Percentiles rank a stretch among this genome's conserved stretches.
Conservation (phyloP, 306 rosid genomes). For the Delonix regia region DNA sequence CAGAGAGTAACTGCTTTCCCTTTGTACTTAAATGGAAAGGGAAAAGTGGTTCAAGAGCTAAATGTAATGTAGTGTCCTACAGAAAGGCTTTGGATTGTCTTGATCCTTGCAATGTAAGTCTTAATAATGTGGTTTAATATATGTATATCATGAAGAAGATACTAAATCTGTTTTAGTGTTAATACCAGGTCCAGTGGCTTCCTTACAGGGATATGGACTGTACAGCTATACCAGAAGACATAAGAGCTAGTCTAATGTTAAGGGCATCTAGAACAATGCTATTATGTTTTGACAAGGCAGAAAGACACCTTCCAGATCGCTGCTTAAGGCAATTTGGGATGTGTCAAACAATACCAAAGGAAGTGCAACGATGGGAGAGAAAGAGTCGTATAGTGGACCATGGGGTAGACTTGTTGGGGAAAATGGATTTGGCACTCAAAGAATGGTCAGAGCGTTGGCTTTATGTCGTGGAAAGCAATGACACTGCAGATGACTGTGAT, state of each 20-base stretch:
- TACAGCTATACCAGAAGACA: constrained; percentile 54
- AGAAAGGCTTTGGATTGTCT: constrained; percentile 73
- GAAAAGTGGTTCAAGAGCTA: constrained; percentile 63
- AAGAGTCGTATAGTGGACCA: constrained; percentile 51
- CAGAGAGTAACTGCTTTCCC: constrained; percentile 52
- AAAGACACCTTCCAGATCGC: constrained; percentile 64
- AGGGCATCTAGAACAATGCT: constrained; percentile 57
- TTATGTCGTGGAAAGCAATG: constrained; percentile 37
- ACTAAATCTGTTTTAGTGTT: constrained; percentile 12
- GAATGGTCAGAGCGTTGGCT: constrained; percentile 55
- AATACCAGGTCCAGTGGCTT: constrained; percentile 60
- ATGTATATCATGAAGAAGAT: neutral
- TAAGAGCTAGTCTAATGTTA: constrained; percentile 42
- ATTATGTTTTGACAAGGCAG: constrained; percentile 68
- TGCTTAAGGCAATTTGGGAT: constrained; percentile 69
- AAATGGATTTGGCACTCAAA: constrained; percentile 41
- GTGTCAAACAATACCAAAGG: constrained; percentile 58
- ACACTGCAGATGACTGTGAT: constrained; percentile 41
- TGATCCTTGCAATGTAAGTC: constrained; percentile 56
- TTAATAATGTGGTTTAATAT: neutral
- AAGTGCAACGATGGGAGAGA: constrained; percentile 59
- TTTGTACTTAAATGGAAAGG: constrained; percentile 69
- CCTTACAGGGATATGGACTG: constrained; percentile 62
- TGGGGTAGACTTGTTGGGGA: constrained; percentile 50
- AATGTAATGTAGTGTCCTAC: constrained; percentile 52